A percentile compares a stretch with the other conserved stretches of the same genome.
These are phyloP conservation scores for Fusarium sulawesiense DNA, from an alignment of 2,329 filamentous ascomycete genomes.

Conservation along the genomic window DNA sequence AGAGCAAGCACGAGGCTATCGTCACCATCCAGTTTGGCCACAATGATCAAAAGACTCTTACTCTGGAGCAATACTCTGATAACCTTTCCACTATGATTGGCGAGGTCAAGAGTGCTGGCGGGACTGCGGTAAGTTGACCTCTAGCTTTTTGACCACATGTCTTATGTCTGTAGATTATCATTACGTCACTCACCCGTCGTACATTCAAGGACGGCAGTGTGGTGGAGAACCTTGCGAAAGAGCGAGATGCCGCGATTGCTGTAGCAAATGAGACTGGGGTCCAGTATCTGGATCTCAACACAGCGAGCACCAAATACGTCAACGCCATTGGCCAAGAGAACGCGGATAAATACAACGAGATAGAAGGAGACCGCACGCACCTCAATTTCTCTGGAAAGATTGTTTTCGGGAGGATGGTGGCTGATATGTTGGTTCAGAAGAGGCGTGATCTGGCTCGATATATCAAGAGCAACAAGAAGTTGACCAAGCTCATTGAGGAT, in stretches of 20 bases:
- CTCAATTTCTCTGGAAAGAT: constrained; percentile 9
- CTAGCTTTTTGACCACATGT: accelerated
- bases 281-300: constrained; percentile 1
- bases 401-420: constrained; percentile 17
- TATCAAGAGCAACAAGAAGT: background rate
- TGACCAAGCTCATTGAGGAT: constrained; percentile 7
- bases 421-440: constrained; percentile 17
- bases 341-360: constrained; percentile 19
- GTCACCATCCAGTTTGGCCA: constrained; percentile 18
- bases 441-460: constrained; percentile 8
- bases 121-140: constrained; percentile 4
- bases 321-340: constrained; percentile 17
- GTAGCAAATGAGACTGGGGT: background rate
- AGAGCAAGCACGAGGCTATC: constrained; percentile 4
- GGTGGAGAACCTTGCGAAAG: constrained; percentile 6
- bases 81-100: constrained; percentile 14
- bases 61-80: constrained; percentile 8
- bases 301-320: constrained; percentile 16
- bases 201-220: constrained; percentile 15
- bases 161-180: background rate
- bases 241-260: constrained; percentile 12
- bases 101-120: constrained; percentile 9
- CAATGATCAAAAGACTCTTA: constrained; percentile 25
- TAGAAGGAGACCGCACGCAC: constrained; percentile 18
- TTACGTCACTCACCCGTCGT: constrained; percentile 18